Conservation (phyloP, 164 flowering plant species). For the Piper longum region DNA sequence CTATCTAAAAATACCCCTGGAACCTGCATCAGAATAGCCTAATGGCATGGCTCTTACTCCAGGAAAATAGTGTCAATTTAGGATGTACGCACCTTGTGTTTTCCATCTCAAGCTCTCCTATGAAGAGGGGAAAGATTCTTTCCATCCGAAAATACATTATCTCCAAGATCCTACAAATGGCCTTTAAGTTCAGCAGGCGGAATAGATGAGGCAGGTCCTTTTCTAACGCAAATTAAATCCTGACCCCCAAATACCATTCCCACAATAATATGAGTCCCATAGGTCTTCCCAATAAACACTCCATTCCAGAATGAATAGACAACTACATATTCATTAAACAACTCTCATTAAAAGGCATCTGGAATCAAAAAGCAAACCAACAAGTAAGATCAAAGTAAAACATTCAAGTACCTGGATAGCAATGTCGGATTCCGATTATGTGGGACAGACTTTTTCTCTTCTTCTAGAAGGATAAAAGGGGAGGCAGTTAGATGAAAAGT, state of each 20-base stretch:
- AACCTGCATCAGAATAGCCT: slow-evolving; percentile 25
- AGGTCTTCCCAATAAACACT: slow-evolving; percentile 35
- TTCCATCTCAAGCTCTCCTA: slow-evolving; percentile 38
- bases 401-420: slow-evolving; percentile 37
- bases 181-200: slow-evolving; percentile 60
- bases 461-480: slow-evolving; percentile 49
- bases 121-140: slow-evolving; percentile 36
- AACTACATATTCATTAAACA: no score
- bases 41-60: neutral
- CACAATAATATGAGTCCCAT: slow-evolving; percentile 78
- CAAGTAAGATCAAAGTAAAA: neutral
- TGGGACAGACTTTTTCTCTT: slow-evolving; percentile 75
- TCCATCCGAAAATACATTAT: slow-evolving; percentile 59
- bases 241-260: slow-evolving; percentile 88
- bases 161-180: slow-evolving; percentile 78
- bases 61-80: neutral
- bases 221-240: slow-evolving; percentile 65
- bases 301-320: no score
- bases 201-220: slow-evolving; percentile 52
- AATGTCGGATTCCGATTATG: slow-evolving; percentile 45
- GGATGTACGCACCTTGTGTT: slow-evolving; percentile 28
- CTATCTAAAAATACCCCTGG: slow-evolving; percentile 64
- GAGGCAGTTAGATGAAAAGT: slow-evolving; percentile 64
- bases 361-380: neutral
- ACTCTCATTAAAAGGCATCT: neutral